Evolutionary conservation across 2,329 filamentous ascomycete genomes (phyloP), one percentile per base, ranked within the genome.

Genomic region (Corynespora cassiicola): DNA sequence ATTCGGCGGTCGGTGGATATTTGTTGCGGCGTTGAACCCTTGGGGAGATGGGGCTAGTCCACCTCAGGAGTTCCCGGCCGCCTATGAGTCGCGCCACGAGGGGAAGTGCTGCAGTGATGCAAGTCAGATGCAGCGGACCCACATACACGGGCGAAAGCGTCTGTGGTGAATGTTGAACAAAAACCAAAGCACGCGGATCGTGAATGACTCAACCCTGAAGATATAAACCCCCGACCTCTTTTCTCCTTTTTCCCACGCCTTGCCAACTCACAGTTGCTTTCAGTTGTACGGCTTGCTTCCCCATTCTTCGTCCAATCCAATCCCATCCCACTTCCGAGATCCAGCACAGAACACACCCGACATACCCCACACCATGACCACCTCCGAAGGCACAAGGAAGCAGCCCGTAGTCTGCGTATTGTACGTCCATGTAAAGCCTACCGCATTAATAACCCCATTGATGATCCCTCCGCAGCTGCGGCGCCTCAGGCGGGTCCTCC

Each of bases 361-460:
- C n/a, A 11, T 30, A 27, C 17, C 29, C n/a, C 22, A 18, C 47
- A 52, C 32, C 38, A 68, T 64, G 64, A 29, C 45, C 19, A 23
- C 45, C n/a, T 25, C 45, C 37, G 50, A 45, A 33, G 45, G 36
- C 34, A 43, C 36, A 12, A 26, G 42, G 32, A 61, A 54, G 58
- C 40, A 76, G 74, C 75, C 86, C 43, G 88, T 88, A 50, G 86
- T 96, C 65, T 95, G 90, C 68, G 92, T 97, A 54, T 97, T 96
- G 81, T 85, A 75, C 64, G 75, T 63, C 27, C 14, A 18, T n/a
- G n/a, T n/a, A n/a, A n/a, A n/a, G n/a, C 28, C 32, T 23, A 21
- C 14, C 17, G 31, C 16, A n/a, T 7, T 5, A 15, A 14, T 14
- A 14, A 14, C 3, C 29, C 17, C 15, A 27, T 6, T 27, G 18